Evolutionary conservation across 176 grass and related monocot genomes (phyloP), one percentile per base, ranked within the genome.

Genomic region (Oryza rufipogon): DNA sequence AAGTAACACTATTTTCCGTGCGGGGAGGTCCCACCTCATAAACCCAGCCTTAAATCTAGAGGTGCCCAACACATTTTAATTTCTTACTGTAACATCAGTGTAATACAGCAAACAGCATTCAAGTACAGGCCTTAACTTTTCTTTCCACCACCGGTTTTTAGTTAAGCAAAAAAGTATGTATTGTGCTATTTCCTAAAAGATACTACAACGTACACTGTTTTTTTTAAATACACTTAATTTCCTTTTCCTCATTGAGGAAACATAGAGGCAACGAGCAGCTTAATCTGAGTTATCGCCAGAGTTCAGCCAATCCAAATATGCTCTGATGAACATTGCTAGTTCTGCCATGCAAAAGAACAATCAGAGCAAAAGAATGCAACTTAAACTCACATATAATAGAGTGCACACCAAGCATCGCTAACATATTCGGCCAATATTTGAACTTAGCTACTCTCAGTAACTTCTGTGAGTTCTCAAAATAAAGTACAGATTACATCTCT

Each of bases 361-460:
- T 38, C 36, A 38, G 51, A 60, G 63, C 80, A 42, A 47, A 48
- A 22, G 33, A 74, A 87, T 69, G 17, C 58, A 81, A 16, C 76
- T 82, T 46, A 64, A 61, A 47, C 38, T 63, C 46, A 28, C 48
- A 75, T 81, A 74, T 45, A 42, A 67, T 7, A 32, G 4, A 39
- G n/a, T 1, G 6, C 41, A 71, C 67, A 75, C 28, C 32, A 66
- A 38, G 54, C 19, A 74, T 11, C 26, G 80, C 3, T 47, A 19
- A 87, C 16, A 75, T 48, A 23, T 75, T 15, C 5, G 33, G 51
- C 42, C 72, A 52, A 16, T 23, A 11, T 26, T 32, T 10, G 15
- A 80, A 45, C 45, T 86, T 66, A 67, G 44, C 14, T 74, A 80
- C 70, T 74, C 22, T 16, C 70, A 74, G 1, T 5, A 34, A 74